phyloP scores from a whole-genome alignment of 2,329 filamentous ascomycete genomes.

The Monosporascus sp. region DNA sequence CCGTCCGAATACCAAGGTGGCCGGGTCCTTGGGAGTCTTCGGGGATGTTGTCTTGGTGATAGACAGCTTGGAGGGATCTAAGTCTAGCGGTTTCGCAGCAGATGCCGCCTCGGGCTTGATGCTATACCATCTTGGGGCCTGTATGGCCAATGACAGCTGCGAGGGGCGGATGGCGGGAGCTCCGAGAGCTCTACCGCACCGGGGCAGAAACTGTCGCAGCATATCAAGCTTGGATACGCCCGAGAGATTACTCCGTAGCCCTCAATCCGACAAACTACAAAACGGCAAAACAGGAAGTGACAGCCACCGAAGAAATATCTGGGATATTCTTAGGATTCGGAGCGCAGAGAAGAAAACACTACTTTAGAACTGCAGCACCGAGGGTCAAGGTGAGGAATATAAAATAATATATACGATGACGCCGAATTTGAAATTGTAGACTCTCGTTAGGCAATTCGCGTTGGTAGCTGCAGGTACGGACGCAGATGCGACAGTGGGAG shows the following conservation, averaged over 20 bases:
- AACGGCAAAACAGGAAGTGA: no score
- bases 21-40: conserved; percentile 65
- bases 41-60: conserved; percentile 71
- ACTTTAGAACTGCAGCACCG: no score
- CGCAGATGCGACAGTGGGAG: background rate
- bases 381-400: no score
- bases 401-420: no score
- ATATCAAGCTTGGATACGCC: conserved; percentile 21
- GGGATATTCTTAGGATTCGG: no score
- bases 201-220: conserved; percentile 40
- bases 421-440: background rate
- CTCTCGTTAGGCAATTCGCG: background rate
- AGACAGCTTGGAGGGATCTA: conserved; percentile 72
- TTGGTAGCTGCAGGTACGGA: background rate
- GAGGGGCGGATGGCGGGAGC: conserved; percentile 24
- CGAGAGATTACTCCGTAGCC: no score
- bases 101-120: conserved; percentile 46
- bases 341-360: no score
- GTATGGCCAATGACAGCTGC: conserved; percentile 27
- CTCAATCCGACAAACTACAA: no score
- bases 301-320: no score
- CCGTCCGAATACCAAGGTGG: conserved; percentile 83
- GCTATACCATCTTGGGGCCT: conserved; percentile 43
- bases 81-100: conserved; percentile 51
- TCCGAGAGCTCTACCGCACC: conserved; percentile 32